Evolutionary conservation across 163 green algal genomes (phyloP).

Genomic region (Scenedesmus sp.): DNA sequence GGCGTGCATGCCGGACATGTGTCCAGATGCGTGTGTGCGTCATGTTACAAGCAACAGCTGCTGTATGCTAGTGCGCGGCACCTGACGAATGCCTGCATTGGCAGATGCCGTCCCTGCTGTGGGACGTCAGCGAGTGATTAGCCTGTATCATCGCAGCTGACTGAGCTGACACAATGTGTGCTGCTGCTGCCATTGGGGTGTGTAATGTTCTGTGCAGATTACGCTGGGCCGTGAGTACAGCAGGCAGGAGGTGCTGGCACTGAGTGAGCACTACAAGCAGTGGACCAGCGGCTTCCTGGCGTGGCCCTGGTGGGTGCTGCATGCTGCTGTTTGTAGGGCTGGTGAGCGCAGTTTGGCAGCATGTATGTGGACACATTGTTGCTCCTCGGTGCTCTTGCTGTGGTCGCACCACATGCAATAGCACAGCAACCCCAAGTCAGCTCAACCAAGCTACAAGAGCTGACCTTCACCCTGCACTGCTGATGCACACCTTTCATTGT

Average conservation of each 20-base stretch:
- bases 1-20: too few relatives aligned
- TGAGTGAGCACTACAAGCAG: neutral
- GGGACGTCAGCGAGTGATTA: too few relatives aligned
- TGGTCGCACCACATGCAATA: too few relatives aligned
- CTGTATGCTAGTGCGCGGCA: neutral
- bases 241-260: constrained; percentile 4
- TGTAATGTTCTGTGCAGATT: neutral
- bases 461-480: too few relatives aligned
- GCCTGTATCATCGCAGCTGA: neutral
- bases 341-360: too few relatives aligned
- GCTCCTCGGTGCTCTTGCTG: too few relatives aligned
- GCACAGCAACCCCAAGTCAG: too few relatives aligned
- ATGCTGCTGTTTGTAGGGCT: neutral
- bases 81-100: neutral
- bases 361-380: too few relatives aligned
- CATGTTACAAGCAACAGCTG: neutral
- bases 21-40: neutral
- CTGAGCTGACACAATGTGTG: neutral
- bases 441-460: too few relatives aligned
- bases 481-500: neutral
- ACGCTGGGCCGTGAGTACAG: constrained; percentile 18
- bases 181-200: neutral
- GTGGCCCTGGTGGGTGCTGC: constrained; percentile 34
- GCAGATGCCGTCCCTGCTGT: neutral
- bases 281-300: constrained; percentile 36